Base-by-base conservation (phyloP, 768 basidiomycete species). In the Podaxis sp. region DNA sequence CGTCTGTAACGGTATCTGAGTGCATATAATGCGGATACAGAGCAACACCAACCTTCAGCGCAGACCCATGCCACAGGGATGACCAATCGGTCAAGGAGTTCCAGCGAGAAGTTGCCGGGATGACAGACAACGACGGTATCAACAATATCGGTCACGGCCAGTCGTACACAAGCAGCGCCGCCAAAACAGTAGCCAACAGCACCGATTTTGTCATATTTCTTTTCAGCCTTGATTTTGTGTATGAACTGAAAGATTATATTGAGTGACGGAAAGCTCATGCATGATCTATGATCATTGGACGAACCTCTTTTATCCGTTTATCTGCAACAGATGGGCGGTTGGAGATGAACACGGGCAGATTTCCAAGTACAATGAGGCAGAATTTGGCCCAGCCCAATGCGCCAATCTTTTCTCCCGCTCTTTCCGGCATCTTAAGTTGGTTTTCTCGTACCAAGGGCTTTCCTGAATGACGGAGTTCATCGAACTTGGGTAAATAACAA, bases 161-260 rank as follows among this genome's bases (percentile, higher is more conserved):
- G 61, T 5, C 76, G 72, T 48, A 79, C 69, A 14, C 71, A 73
- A 0, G 71, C 68, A 7, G 74, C 56, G 23, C 79, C 79, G 1
- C 80, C 80, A 51, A 70, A 80, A 57, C 80, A 80, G 59, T 79
- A 81, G 7, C 80, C 77, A 3, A 77, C 70, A 21, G 72, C 73
- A 6, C 78, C 78, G n/a, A 79, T 40, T 58, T 76, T 76, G 36
- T 72, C 71, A 57, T 79, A 80, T 21, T 71, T 65, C 64, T 74
- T 77, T 62, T 76, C 73, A 38, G 68, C 69, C 54, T 72, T 64
- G 28, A 80, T 60, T 14, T 70, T 63, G 21, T 64, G 44, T 27
- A 78, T 70, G 63, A 78, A 76, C 77, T 79, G 36, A 11, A 25
- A 44, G 50, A 35, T 16, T 4, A 37, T 1, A 32, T 25, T 40